Base-by-base conservation (phyloP, 129 eudicot species). In the carrot (Daucus carota) region DNA sequence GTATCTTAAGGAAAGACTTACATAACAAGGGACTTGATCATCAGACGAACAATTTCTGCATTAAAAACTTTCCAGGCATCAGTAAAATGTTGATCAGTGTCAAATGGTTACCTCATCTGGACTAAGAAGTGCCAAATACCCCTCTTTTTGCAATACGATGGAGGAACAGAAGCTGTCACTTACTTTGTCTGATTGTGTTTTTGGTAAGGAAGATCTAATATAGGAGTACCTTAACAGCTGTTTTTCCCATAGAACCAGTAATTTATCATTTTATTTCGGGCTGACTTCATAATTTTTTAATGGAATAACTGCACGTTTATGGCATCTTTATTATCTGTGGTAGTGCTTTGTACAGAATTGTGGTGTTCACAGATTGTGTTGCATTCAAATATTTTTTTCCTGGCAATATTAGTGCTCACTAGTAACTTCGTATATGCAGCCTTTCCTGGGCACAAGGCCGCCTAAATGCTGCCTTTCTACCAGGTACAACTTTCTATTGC, bases 371-470 rank as follows among this genome's bases (percentile, higher is more conserved):
- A 28, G 13, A 72, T 29, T 24, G 15, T 15, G 63, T 4, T 45
- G 42, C 48, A 8, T 36, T 31, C 29, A 22, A 22, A 52, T 22
- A 4, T 57, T 33, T 33, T 18, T 33, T 52, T n/a, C 5, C 6
- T 6, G 10, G 22, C 7, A 10, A 74, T 17, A 20, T 48, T 8
- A 14, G 34, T 14, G 31, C 29, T 40, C 15, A 41, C 33, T 29
- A 33, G 6, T n/a, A 33, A 63, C 29, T 62, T 43, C 17, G 18
- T 22, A 14, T 42, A 33, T 80, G 75, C 84, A 88, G 92, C 71
- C 81, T 88, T 75, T 85, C 90, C 12, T 88, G 92, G 92, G 88
- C 84, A 69, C 85, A 88, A 76, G 80, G 73, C 52, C 90, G 83
- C 26, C 88, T 60, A 43, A 31, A 79, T 74, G 86, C 90, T 29